These are phyloP conservation scores for Odontarrhena argentea DNA, from an alignment of 345 rosid genomes.

Conservation along the genomic window DNA sequence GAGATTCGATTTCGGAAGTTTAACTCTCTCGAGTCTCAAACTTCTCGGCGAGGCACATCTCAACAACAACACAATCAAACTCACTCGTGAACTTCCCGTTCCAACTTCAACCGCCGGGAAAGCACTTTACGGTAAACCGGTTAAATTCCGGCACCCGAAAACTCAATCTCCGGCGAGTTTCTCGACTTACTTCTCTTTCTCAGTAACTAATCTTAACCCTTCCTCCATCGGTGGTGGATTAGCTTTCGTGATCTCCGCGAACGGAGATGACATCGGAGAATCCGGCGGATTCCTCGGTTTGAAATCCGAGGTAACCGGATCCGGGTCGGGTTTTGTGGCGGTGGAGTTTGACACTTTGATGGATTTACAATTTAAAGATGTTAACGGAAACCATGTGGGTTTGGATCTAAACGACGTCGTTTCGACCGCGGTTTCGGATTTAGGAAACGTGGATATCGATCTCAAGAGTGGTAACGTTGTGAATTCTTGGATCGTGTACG, in stretches of 20 bases:
- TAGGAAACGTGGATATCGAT: slow-evolving; percentile 66
- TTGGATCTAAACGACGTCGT: slow-evolving; percentile 84
- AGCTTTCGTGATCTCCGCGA: slow-evolving; percentile 81
- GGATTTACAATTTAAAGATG: slow-evolving; percentile 84
- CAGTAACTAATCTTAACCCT: slow-evolving; percentile 73
- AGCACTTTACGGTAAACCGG: slow-evolving; percentile 72
- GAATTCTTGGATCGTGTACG: slow-evolving; percentile 87
- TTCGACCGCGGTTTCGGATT: slow-evolving; percentile 67
- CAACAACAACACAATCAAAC: slow-evolving; percentile 73
- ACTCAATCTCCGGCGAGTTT: slow-evolving; percentile 63
- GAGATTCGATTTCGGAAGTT: slow-evolving; percentile 76
- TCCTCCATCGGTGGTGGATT: slow-evolving; percentile 94
- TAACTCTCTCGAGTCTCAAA: slow-evolving; percentile 68
- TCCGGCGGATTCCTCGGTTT: slow-evolving; percentile 83
- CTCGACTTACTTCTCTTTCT: slow-evolving; percentile 85
- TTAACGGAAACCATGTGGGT: slow-evolving; percentile 96
- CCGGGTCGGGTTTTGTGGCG: slow-evolving; percentile 68
- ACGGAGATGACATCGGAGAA: slow-evolving; percentile 66
- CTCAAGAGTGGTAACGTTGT: slow-evolving; percentile 89
- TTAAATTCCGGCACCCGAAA: slow-evolving; percentile 65
- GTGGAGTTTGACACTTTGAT: slow-evolving; percentile 91
- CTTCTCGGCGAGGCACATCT: slow-evolving; percentile 93
- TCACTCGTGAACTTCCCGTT: slow-evolving; percentile 81
- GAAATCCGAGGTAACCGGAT: slow-evolving; percentile 39
- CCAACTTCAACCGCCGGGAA: slow-evolving; percentile 86